phyloP scores from a whole-genome alignment of 768 basidiomycete species.

The Tricholoma bakamatsutake region DNA sequence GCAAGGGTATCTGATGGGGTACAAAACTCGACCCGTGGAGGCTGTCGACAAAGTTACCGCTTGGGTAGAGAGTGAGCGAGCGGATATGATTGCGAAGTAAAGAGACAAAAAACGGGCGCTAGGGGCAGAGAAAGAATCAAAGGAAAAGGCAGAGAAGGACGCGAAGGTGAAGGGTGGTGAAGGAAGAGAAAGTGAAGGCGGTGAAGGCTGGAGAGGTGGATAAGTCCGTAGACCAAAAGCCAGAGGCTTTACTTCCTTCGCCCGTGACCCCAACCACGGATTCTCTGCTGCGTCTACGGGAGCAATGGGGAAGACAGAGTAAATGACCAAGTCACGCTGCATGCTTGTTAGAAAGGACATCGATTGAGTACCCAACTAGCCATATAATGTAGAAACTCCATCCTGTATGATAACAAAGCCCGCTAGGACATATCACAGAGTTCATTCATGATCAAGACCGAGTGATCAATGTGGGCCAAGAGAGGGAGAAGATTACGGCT shows the following conservation, averaged over 20 bases:
- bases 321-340: neutral
- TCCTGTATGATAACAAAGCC: neutral
- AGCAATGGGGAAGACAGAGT: neutral
- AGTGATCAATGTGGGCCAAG: no score
- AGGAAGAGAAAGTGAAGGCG: slow-evolving; percentile 23
- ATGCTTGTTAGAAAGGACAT: neutral
- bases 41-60: slow-evolving; percentile 34
- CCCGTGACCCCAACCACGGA: neutral
- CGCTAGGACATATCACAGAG: neutral
- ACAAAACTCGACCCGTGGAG: slow-evolving; percentile 48
- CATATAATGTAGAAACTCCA: neutral
- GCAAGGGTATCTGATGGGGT: slow-evolving; percentile 49
- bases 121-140: slow-evolving; percentile 24
- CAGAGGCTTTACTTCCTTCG: neutral
- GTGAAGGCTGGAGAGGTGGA: neutral
- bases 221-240: no score
- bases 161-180: slow-evolving; percentile 7
- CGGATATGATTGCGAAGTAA: slow-evolving; percentile 10
- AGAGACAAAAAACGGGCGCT: neutral
- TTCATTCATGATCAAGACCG: neutral
- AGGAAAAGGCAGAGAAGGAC: slow-evolving; percentile 24
- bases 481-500: slow-evolving; percentile 19
- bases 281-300: neutral
- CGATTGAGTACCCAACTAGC: neutral
- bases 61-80: slow-evolving; percentile 40